Conservation (phyloP, 352 stramenopile genomes). For the Blastocystis sp. region DNA sequence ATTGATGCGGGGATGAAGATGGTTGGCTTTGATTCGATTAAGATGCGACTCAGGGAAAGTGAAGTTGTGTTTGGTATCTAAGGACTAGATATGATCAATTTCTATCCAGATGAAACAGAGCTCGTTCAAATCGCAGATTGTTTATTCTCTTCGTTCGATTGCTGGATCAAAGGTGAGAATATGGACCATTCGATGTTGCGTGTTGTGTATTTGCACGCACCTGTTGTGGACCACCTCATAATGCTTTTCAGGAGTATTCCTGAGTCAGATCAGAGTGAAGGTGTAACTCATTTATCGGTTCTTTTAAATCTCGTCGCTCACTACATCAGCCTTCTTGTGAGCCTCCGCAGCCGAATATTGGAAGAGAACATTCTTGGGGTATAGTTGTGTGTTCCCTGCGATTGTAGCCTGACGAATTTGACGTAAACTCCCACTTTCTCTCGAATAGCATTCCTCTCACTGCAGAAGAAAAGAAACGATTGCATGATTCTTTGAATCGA, state of each 20-base stretch:
- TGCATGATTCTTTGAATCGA: neutral
- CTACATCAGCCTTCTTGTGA: neutral
- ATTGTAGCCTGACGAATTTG: neutral
- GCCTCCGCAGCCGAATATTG: neutral
- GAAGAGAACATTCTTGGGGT: neutral
- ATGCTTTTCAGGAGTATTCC: neutral
- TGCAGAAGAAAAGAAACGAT: neutral
- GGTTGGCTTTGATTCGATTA: neutral
- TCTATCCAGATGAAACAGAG: neutral
- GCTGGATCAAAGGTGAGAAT: conserved; percentile 15
- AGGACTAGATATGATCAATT: conserved; percentile 26
- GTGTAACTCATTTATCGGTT: neutral
- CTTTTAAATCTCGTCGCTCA: neutral
- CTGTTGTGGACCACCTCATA: neutral
- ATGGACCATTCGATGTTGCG: neutral
- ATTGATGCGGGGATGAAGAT: neutral
- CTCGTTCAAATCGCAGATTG: neutral
- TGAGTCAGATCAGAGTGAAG: neutral
- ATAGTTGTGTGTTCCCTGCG: neutral
- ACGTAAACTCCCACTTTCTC: neutral
- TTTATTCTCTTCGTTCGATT: conserved; percentile 8
- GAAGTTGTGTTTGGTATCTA: neutral
- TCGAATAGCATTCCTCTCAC: neutral
- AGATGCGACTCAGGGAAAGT: neutral
- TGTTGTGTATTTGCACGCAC: neutral